Evolutionary conservation across 2,329 filamentous ascomycete species (phyloP).

Genomic region (Domatiomyces globalis): DNA sequence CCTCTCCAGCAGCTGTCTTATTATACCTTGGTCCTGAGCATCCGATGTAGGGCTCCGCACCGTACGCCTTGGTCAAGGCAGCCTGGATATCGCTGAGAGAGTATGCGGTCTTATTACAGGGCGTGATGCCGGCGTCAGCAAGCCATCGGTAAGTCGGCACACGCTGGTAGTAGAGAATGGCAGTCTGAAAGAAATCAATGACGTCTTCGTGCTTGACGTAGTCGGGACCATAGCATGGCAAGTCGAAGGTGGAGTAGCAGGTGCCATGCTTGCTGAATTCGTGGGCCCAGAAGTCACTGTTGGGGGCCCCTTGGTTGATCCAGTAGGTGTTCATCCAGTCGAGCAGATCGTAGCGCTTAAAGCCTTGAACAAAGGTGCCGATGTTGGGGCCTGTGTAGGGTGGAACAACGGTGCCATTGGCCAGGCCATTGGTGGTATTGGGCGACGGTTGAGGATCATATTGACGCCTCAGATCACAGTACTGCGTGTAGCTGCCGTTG

Average conservation of each 20-base stretch:
- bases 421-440: conserved; percentile 47
- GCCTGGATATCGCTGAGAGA: conserved; percentile 39
- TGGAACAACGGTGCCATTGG: conserved; percentile 37
- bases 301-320: conserved; percentile 44
- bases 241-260: conserved; percentile 52
- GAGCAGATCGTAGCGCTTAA: conserved; percentile 46
- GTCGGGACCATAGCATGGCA: conserved; percentile 48
- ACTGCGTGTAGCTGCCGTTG: conserved; percentile 49
- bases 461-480: conserved; percentile 49
- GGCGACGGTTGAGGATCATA: conserved; percentile 49
- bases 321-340: conserved; percentile 54
- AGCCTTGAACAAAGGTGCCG: conserved; percentile 43
- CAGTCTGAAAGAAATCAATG: conserved; percentile 49
- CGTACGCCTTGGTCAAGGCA: conserved; percentile 37
- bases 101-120: conserved; percentile 46
- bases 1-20: conserved; percentile 42
- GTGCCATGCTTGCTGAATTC: conserved; percentile 56
- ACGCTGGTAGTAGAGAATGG: conserved; percentile 42
- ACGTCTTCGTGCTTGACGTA: conserved; percentile 45
- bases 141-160: conserved; percentile 51
- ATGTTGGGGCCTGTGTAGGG: conserved; percentile 46
- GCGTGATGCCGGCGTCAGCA: conserved; percentile 38
- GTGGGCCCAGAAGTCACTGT: conserved; percentile 50
- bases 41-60: conserved; percentile 45
- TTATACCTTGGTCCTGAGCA: conserved; percentile 49